Evolutionary conservation across 305 asterid genomes (phyloP).

Genomic region (Fraxinus paxiana): DNA sequence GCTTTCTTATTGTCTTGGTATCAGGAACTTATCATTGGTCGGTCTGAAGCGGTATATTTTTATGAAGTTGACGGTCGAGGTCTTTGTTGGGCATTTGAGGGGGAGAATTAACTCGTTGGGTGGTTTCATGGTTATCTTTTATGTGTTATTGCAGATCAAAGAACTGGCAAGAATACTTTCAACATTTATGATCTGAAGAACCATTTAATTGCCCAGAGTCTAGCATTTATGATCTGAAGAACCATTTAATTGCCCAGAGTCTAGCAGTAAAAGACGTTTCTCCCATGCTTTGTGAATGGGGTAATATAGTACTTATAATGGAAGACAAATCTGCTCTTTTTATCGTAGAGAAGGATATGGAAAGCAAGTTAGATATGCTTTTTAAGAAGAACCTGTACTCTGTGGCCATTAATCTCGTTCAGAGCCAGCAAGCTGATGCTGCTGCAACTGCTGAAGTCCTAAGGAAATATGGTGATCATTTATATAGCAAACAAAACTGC

Average conservation of each 20-base stretch:
- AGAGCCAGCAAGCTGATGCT: conserved; percentile 96
- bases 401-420: conserved; percentile 90
- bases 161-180: conserved; percentile 68
- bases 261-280: conserved; percentile 70
- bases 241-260: conserved; percentile 83
- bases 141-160: conserved; percentile 85
- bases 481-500: conserved; percentile 76
- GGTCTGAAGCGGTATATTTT: conserved; percentile 89
- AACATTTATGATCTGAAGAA: conserved; percentile 88
- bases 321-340: conserved; percentile 73
- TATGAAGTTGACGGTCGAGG: conserved; percentile 98
- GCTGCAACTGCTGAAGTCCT: conserved; percentile 95
- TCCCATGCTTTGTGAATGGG: conserved; percentile 97
- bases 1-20: conserved; percentile 15
- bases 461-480: conserved; percentile 92
- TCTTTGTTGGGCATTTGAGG: conserved; percentile 99
- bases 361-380: conserved; percentile 93
- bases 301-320: conserved; percentile 78
- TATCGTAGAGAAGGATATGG: conserved; percentile 95
- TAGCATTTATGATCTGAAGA: conserved; percentile 83
- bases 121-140: conserved; percentile 97
- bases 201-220: conserved; percentile 81
- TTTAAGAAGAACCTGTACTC: conserved; percentile 92
- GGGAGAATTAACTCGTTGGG: conserved; percentile 80
- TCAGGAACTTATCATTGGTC: conserved; percentile 93